Conservation (phyloP, 1,139 yeast genomes). For the Magnusiomyces ingens region DNA sequence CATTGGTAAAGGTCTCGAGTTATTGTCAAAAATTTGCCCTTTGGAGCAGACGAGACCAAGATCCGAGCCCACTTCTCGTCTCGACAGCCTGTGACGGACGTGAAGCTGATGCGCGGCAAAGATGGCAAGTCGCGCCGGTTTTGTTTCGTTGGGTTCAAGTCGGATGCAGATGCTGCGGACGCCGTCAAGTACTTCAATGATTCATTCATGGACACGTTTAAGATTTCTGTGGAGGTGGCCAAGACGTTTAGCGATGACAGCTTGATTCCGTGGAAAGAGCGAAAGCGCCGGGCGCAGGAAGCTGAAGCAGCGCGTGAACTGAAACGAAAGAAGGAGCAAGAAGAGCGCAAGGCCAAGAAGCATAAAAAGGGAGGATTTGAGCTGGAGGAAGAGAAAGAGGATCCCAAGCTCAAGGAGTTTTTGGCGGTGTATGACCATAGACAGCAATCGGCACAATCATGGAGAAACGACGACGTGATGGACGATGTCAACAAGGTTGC, state of each 20-base stretch:
- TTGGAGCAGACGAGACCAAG: conserved; percentile 69
- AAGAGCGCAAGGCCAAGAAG: conserved; percentile 40
- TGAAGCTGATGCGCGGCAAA: conserved; percentile 69
- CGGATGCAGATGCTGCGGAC: conserved; percentile 61
- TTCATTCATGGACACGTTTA: conserved; percentile 77
- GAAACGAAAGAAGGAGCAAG: conserved; percentile 16
- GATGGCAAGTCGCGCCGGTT: conserved; percentile 87
- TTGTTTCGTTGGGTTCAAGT: conserved; percentile 84
- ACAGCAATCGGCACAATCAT: conserved; percentile 48
- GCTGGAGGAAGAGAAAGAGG: conserved; percentile 24
- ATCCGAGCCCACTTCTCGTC: conserved; percentile 55
- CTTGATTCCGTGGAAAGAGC: conserved; percentile 66
- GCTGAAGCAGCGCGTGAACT: conserved; percentile 13
- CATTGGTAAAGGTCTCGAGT: conserved; percentile 59
- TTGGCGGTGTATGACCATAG: conserved; percentile 79
- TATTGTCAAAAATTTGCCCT: conserved; percentile 90
- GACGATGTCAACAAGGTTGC: conserved; percentile 28
- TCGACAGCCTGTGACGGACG: conserved; percentile 60
- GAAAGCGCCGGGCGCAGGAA: conserved; percentile 43
- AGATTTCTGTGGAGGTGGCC: conserved; percentile 72
- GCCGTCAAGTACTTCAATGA: conserved; percentile 74
- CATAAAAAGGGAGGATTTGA: conserved; percentile 34
- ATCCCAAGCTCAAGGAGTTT: conserved; percentile 71
- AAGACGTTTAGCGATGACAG: conserved; percentile 79
- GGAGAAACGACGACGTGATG: conserved; percentile 69